Conservation (phyloP, 202 grass and related monocot species). For the Panicum hallii region DNA sequence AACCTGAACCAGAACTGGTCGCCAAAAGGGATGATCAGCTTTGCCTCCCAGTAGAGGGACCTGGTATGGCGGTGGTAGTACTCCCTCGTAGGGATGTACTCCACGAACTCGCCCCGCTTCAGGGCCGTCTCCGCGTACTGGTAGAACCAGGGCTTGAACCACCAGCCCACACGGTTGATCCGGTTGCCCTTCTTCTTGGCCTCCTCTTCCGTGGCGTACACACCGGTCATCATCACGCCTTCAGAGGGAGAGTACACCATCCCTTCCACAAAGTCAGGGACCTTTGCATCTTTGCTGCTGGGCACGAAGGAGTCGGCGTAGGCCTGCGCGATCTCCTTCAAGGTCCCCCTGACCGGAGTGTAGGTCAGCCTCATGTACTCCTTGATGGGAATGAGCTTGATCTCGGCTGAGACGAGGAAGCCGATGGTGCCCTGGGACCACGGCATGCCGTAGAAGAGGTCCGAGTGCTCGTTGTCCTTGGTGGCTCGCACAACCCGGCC, state of each 20-base stretch:
- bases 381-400: constrained; percentile 90
- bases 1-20: constrained; percentile 96
- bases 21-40: constrained; percentile 84
- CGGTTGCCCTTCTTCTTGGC: constrained; percentile 91
- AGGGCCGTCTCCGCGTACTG: constrained; percentile 80
- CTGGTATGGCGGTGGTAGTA: constrained; percentile 96
- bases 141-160: constrained; percentile 98
- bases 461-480: constrained; percentile 88
- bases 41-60: constrained; percentile 89
- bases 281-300: constrained; percentile 58
- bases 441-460: constrained; percentile 90
- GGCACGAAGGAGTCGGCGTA: constrained; percentile 83
- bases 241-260: constrained; percentile 73
- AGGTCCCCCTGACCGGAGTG: constrained; percentile 55
- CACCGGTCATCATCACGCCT: constrained; percentile 86
- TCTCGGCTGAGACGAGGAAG: constrained; percentile 85
- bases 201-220: constrained; percentile 88
- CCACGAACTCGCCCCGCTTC: constrained; percentile 84
- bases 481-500: constrained; percentile 79
- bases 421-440: constrained; percentile 96
- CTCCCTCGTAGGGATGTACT: constrained; percentile 92
- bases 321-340: constrained; percentile 67
- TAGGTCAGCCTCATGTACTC: constrained; percentile 96
- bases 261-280: constrained; percentile 90
- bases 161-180: constrained; percentile 85